Conservation (phyloP, 768 basidiomycete genomes). For the Suillus subalutaceus region DNA sequence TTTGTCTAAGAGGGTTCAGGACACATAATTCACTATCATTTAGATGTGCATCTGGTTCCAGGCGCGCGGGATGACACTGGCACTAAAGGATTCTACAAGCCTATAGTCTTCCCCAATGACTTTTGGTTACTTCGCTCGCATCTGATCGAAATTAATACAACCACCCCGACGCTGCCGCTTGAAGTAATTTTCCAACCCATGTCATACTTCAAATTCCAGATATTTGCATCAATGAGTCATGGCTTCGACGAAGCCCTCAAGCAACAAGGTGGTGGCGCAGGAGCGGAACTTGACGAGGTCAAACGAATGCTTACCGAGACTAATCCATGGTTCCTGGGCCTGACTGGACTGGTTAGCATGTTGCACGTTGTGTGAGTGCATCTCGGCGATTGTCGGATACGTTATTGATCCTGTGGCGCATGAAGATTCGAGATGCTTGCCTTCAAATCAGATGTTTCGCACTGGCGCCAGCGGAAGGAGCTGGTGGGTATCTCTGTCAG, state of each 20-base stretch:
- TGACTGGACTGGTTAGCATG: slow-evolving; percentile 84
- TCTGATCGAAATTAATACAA: slow-evolving; percentile 83
- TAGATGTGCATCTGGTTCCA: slow-evolving; percentile 68
- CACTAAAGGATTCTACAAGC: slow-evolving; percentile 74
- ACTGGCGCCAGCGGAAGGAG: slow-evolving; percentile 95
- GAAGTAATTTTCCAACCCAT: slow-evolving; percentile 85
- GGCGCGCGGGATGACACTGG: slow-evolving; percentile 65
- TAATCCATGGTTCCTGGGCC: slow-evolving; percentile 83
- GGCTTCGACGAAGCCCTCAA: slow-evolving; percentile 88
- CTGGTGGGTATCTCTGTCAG: slow-evolving; percentile 94
- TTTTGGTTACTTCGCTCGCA: slow-evolving; percentile 91
- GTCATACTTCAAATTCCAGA: slow-evolving; percentile 84
- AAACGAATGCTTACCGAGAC: slow-evolving; percentile 93
- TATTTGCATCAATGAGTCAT: slow-evolving; percentile 82
- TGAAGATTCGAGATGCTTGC: slow-evolving; percentile 91
- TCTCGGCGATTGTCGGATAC: slow-evolving; percentile 8
- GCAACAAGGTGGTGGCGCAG: slow-evolving; percentile 62
- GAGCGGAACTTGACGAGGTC: slow-evolving; percentile 88
- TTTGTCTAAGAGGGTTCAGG: slow-evolving; percentile 16
- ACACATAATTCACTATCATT: slow-evolving; percentile 14
- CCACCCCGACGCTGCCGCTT: slow-evolving; percentile 77
- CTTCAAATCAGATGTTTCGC: slow-evolving; percentile 92
- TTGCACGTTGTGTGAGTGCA: slow-evolving; percentile 81
- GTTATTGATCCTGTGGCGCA: slow-evolving; percentile 14
- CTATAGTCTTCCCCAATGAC: slow-evolving; percentile 91